Base-by-base conservation (phyloP, 2,329 filamentous ascomycete genomes). In the Cytospora piceicola region DNA sequence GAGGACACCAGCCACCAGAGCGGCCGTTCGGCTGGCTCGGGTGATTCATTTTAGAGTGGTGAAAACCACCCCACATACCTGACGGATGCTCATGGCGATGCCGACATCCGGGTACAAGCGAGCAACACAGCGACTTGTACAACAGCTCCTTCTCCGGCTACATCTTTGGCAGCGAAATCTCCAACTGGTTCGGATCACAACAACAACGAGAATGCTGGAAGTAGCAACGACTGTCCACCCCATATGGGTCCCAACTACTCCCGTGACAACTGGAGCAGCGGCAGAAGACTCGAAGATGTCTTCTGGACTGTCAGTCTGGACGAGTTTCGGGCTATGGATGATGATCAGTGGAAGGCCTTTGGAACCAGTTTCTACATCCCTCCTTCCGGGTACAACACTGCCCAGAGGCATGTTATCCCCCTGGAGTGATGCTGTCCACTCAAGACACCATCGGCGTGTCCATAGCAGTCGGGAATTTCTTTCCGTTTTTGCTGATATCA, bases 271-370 rank as follows among this genome's bases (percentile, higher is more conserved):
- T 46, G 62, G 39, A n/a, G 34, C 27, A 30, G 51, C 7, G 34
- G 51, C 60, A 49, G 42, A 17, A 4, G 27, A 22, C 27, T 15
- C 3, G 27, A 54, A 8, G 58, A 53, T 6, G n/a, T 24, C 51
- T 67, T 42, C 15, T 67, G 65, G 65, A 63, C 58, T 1, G 57
- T 64, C 36, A 55, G 55, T n/a, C 34, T 65, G 12, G 59, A 53
- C 12, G 66, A 67, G 34, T 67, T 59, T 17, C 58, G 29, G 4
- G 58, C 63, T 9, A 62, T 64, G 58, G 55, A 46, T 3, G 58
- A 62, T 4, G 22, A 24, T 9, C 66, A 67, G 55, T 58, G 56
- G 55, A 46, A 30, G 1, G 60, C 55, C 3, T 64, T 67, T 12
- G 66, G 66, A 5, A 63, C 63, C 1, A 6, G 30, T 2, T 65